Base-by-base conservation (phyloP, 208 protist genomes). In the Entamoeba histolytica region DNA sequence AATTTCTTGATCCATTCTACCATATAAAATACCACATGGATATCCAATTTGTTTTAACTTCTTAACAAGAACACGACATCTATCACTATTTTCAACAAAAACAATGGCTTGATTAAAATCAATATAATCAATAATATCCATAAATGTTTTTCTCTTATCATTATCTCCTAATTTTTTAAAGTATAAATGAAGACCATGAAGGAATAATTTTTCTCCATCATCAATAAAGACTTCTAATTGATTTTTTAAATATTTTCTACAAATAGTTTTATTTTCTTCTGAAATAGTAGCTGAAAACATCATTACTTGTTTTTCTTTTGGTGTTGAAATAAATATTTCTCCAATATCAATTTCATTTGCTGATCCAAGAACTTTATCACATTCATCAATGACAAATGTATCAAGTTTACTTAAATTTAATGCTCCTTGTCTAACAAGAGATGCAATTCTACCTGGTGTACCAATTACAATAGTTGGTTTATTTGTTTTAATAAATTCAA, bases 21-120 rank as follows among this genome's bases (percentile, higher is more conserved):
- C 96, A 96, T 99, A 97, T 93, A 99, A 97, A 52, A 96, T 96
- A 93, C 98, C 98, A 31, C 98, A 97, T 31, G 98, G 98, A 96
- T 99, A 99, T 94, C 97, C 97, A 94, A 96, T 96, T 39, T 98
- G 95, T 91, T 96, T 94, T 19, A 99, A 96, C 91, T 99, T 96
- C 91, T 97, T 96, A 94, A 97, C 97, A 31, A 99, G 96, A n/a
- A 95, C 96, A 94, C 97, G 95, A 92, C 97, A 97, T 91, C 98
- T 97, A 19, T 31, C 23, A 31, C 98, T 97, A 5, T 96, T 97
- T 94, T 96, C 97, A 39, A 99, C 98, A 95, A 99, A 99, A 95
- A 99, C 99, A 92, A 99, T 98, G n/a, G 98, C 97, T 96, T 99
- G 98, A 96, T 99, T 99, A 95, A 99, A 99, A 94, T 99, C 97